Percentiles rank a stretch among this genome's conserved stretches.
Conservation (phyloP, 768 basidiomycete genomes). For the Phaffia australis region DNA sequence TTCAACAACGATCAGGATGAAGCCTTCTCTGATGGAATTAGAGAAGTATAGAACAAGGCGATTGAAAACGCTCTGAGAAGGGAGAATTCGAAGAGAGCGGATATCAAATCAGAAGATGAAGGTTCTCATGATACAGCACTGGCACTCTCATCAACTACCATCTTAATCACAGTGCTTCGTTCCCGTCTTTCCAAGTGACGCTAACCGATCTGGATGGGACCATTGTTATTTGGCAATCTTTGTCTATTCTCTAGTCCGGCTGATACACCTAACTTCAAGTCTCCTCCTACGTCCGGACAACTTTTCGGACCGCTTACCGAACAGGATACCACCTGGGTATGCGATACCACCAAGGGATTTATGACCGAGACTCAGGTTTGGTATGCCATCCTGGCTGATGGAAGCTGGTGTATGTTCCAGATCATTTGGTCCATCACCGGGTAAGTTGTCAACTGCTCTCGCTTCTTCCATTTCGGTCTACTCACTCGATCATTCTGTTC, state of each 20-base stretch:
- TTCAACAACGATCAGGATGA: too few species aligned
- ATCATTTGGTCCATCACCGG: constrained; percentile 57
- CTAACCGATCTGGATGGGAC: too few species aligned
- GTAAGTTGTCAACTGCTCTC: constrained; percentile 44
- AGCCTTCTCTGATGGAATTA: too few species aligned
- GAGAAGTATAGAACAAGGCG: too few species aligned
- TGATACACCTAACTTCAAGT: constrained; percentile 21
- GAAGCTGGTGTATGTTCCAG: constrained; percentile 65
- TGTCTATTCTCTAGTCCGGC: neutral
- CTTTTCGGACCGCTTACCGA: constrained; percentile 64
- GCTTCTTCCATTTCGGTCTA: constrained; percentile 22
- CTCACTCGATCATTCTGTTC: constrained; percentile 15
- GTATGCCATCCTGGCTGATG: constrained; percentile 73
- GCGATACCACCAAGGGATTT: constrained; percentile 59
- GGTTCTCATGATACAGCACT: too few species aligned
- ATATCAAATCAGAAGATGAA: too few species aligned
- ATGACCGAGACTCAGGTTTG: constrained; percentile 81
- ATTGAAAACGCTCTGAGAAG: too few species aligned
- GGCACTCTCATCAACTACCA: too few species aligned
- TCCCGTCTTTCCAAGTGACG: too few species aligned
- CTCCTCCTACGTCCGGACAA: constrained; percentile 43
- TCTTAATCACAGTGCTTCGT: too few species aligned
- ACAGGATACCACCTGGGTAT: constrained; percentile 71
- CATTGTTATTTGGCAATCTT: too few species aligned
- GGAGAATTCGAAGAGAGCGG: too few species aligned